Evolutionary conservation across 768 basidiomycete species (phyloP).

Genomic region (Dentipellis sp.): DNA sequence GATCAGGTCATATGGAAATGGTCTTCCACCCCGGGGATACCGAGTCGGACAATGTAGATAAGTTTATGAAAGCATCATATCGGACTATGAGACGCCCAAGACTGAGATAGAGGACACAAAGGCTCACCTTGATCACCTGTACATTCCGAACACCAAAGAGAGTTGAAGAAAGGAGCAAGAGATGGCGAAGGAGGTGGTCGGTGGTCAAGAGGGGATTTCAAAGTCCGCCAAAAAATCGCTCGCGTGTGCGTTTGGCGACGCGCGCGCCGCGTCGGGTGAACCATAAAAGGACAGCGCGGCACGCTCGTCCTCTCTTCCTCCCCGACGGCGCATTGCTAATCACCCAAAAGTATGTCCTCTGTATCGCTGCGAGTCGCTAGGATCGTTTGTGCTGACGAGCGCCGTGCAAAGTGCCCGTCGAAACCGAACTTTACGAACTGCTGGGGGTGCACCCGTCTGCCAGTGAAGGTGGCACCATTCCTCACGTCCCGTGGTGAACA

Average conservation of each 20-base stretch:
- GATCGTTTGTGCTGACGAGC: neutral
- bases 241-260: neutral
- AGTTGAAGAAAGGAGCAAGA: neutral
- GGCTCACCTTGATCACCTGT: constrained; percentile 7
- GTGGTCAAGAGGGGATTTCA: neutral
- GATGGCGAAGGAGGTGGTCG: neutral
- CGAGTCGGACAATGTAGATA: constrained; percentile 93
- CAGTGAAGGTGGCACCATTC: constrained; percentile 46
- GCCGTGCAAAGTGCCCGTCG: constrained; percentile 46
- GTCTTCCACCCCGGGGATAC: constrained; percentile 43
- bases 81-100: neutral
- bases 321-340: neutral
- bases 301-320: neutral
- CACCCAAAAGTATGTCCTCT: neutral
- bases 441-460: constrained; percentile 66
- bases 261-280: neutral
- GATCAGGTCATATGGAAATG: constrained; percentile 11
- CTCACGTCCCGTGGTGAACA: neutral
- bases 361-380: neutral
- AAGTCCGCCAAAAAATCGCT: neutral
- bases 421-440: constrained; percentile 81
- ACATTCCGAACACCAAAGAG: neutral
- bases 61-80: constrained; percentile 50
- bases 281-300: neutral
- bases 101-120: neutral